Conservation (phyloP, 805 yeast species). For the Groenewaldozyma tartarivorans region DNA sequence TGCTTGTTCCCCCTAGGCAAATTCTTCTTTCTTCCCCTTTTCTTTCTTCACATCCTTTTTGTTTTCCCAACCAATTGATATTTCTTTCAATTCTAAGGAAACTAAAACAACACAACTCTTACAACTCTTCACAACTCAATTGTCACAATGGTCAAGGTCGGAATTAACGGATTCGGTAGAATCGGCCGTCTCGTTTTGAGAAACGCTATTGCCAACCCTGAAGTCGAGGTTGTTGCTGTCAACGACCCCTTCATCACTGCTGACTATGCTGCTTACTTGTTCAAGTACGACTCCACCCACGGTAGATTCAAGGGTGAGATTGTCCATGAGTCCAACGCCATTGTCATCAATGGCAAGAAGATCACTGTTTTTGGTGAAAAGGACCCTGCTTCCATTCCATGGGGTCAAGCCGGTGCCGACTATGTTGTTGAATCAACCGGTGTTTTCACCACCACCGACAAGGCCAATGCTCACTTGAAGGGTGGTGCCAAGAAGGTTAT, state of each 20-base stretch:
- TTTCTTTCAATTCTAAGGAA: not conserved
- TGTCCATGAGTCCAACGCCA: slow-evolving; percentile 37
- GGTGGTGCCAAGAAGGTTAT: slow-evolving; percentile 94
- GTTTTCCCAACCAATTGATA: not conserved
- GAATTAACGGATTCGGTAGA: slow-evolving; percentile 94
- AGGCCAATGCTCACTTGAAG: slow-evolving; percentile 74
- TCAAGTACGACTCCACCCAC: slow-evolving; percentile 93
- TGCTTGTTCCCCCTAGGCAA: slow-evolving; percentile 1
- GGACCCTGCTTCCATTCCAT: slow-evolving; percentile 81
- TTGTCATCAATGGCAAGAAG: slow-evolving; percentile 60
- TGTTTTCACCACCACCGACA: slow-evolving; percentile 76
- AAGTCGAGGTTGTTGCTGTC: slow-evolving; percentile 76
- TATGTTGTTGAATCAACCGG: slow-evolving; percentile 91
- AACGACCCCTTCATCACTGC: slow-evolving; percentile 87
- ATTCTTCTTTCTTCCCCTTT: slow-evolving; percentile 1
- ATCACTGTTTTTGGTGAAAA: slow-evolving; percentile 67
- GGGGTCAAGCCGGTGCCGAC: slow-evolving; percentile 78
- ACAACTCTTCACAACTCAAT: not conserved
- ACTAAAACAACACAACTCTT: not conserved
- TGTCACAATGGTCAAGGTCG: slow-evolving; percentile 45
- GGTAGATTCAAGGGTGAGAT: slow-evolving; percentile 77
- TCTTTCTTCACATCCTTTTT: slow-evolving; percentile 5
- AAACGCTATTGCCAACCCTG: slow-evolving; percentile 64
- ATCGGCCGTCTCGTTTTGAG: slow-evolving; percentile 84
- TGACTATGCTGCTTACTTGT: slow-evolving; percentile 90